Conservation (phyloP, 2,329 filamentous ascomycete genomes). For the Stachybotrys elegans region DNA sequence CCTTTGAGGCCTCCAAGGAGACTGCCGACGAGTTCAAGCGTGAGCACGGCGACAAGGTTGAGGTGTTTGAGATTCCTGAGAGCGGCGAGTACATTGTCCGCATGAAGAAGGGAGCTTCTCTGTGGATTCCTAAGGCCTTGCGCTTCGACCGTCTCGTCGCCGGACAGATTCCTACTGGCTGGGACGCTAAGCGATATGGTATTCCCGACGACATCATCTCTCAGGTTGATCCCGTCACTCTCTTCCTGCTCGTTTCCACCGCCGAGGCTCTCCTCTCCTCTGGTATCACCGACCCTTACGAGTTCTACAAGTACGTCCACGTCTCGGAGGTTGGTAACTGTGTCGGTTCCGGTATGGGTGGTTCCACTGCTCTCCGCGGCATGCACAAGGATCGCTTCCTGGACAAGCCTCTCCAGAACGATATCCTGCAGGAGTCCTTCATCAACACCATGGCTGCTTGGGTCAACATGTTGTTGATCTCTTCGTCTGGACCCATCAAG, state of each 20-base stretch:
- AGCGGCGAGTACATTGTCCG: conserved; percentile 92
- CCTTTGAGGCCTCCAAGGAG: conserved; percentile 96
- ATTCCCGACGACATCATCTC: conserved; percentile 96
- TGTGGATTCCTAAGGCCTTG: conserved; percentile 95
- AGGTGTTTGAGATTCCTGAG: conserved; percentile 91
- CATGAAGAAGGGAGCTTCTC: conserved; percentile 88
- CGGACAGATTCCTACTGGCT: conserved; percentile 93
- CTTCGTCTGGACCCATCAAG: conserved; percentile 96
- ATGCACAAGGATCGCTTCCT: conserved; percentile 99
- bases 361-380: conserved; percentile 81
- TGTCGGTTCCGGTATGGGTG: conserved; percentile 96
- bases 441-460: conserved; percentile 99
- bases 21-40: conserved; percentile 96
- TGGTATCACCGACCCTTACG: conserved; percentile 97
- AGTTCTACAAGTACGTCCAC: conserved; percentile 99
- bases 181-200: conserved; percentile 95
- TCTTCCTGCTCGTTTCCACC: conserved; percentile 91
- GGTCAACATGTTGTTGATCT: conserved; percentile 98
- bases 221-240: conserved; percentile 93
- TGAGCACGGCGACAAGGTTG: conserved; percentile 95
- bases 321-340: conserved; percentile 98
- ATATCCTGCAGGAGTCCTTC: conserved; percentile 98
- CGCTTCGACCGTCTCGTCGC: conserved; percentile 96
- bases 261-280: conserved; percentile 85
- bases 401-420: conserved; percentile 96